Conservation (phyloP, 345 rosid species). For the Citrus sinensis region DNA sequence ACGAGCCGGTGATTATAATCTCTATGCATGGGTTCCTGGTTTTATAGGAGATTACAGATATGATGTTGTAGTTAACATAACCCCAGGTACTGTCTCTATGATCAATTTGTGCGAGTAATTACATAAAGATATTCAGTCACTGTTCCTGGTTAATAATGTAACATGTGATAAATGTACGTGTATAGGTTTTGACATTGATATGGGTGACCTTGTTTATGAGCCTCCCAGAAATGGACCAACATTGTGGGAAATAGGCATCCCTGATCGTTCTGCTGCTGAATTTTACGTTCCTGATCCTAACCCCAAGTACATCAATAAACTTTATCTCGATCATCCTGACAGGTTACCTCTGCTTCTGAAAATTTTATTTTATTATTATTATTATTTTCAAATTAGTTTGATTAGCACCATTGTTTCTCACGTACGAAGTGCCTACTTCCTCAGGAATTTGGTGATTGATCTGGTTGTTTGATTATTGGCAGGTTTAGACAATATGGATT, state of each 20-base stretch:
- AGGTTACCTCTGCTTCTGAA: slow-evolving; percentile 32
- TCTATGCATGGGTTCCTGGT: slow-evolving; percentile 83
- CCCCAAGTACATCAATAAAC: slow-evolving; percentile 48
- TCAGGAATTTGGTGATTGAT: not conserved
- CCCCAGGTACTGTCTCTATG: slow-evolving; percentile 41
- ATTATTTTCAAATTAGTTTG: not conserved
- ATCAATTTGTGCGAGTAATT: not conserved
- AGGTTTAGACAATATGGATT: slow-evolving; percentile 87
- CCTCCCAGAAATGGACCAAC: slow-evolving; percentile 72
- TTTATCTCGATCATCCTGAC: slow-evolving; percentile 60
- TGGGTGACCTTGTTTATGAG: slow-evolving; percentile 41
- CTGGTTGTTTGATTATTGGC: not conserved
- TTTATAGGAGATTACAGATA: slow-evolving; percentile 72
- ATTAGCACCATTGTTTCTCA: not conserved
- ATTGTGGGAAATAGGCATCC: slow-evolving; percentile 67
- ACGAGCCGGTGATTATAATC: slow-evolving; percentile 52
- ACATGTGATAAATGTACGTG: not conserved
- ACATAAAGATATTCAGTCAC: not conserved
- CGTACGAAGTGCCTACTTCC: not conserved
- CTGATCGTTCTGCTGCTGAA: slow-evolving; percentile 60
- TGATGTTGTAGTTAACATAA: slow-evolving; percentile 37
- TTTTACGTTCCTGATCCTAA: slow-evolving; percentile 62
- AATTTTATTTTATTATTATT: no score
- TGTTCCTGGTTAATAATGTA: no score
- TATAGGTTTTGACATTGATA: slow-evolving; percentile 36